Evolutionary conservation across 495 filamentous ascomycete genomes (phyloP).

Genomic region (Penicillium crystallinum): DNA sequence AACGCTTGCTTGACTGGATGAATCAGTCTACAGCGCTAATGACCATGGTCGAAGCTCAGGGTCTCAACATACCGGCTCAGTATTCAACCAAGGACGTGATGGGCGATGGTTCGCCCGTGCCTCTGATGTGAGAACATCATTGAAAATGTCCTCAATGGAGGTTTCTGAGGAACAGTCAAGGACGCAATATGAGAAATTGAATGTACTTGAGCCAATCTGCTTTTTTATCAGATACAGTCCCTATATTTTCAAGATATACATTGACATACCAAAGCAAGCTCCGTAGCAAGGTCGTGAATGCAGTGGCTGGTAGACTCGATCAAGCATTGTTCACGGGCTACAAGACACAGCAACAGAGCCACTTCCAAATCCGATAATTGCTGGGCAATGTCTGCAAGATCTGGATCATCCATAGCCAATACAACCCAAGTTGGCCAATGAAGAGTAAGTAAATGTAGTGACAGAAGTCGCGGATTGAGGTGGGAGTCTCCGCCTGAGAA

Average conservation of each 20-base stretch:
- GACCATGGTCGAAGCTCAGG: not conserved
- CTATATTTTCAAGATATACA: not conserved
- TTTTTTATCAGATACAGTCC: conserved; percentile 5
- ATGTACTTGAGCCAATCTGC: conserved; percentile 63
- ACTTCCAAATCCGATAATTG: conserved; percentile 83
- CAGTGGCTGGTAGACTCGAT: conserved; percentile 63
- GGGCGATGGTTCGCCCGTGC: conserved; percentile 17
- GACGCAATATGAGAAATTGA: conserved; percentile 61
- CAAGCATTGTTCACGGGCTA: conserved; percentile 79
- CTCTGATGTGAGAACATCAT: conserved; percentile 51
- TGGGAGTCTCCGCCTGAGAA: conserved; percentile 2
- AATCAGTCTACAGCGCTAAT: not conserved
- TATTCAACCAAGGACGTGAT: conserved; percentile 15
- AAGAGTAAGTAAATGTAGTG: not conserved
- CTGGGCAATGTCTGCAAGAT: conserved; percentile 60
- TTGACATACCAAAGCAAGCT: conserved; percentile 60
- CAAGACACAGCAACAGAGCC: conserved; percentile 72
- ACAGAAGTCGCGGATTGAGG: not conserved
- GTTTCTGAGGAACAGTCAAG: conserved; percentile 67
- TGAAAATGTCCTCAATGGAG: conserved; percentile 73
- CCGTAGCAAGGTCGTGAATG: conserved; percentile 60
- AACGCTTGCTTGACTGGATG: conserved; percentile 21
- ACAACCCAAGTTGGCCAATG: not conserved
- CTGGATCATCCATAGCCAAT: conserved; percentile 53
- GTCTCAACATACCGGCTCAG: conserved; percentile 17